Percentiles rank a stretch among this genome's conserved stretches.
Evolutionary conservation across 192 early-diverging fungal species (phyloP).

Genomic region (Backusella tarrabulga): DNA sequence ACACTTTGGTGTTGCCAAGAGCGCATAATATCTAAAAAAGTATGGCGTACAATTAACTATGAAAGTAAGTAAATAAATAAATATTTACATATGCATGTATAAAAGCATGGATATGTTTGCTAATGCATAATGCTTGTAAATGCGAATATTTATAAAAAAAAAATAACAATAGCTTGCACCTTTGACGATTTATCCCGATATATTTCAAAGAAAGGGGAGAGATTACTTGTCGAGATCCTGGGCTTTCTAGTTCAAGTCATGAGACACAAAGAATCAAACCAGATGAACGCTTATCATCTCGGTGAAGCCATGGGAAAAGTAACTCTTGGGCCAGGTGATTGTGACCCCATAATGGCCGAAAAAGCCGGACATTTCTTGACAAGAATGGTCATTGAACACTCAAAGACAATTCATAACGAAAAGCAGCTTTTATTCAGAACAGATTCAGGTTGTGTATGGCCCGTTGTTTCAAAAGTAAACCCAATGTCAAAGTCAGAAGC

Average conservation of each 20-base stretch:
- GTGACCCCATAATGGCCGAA: constrained; percentile 30
- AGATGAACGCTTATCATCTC: constrained; percentile 29
- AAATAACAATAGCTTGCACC: constrained; percentile 22
- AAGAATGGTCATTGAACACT: constrained; percentile 30
- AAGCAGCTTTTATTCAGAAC: background rate
- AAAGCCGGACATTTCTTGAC: constrained; percentile 27
- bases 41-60: constrained; percentile 35
- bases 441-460: background rate
- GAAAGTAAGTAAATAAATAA: constrained; percentile 23
- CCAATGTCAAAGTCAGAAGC: constrained; percentile 16
- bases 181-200: constrained; percentile 15
- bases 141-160: background rate
- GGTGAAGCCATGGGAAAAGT: constrained; percentile 39
- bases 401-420: constrained; percentile 17
- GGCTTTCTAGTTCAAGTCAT: constrained; percentile 32
- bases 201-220: constrained; percentile 13
- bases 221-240: constrained; percentile 25
- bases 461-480: background rate
- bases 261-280: constrained; percentile 25
- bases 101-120: constrained; percentile 2
- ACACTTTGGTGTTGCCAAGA: constrained; percentile 32
- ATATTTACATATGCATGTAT: background rate
- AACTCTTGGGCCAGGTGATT: constrained; percentile 27
- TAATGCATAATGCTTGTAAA: background rate
- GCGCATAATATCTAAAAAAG: constrained; percentile 30